phyloP scores from a whole-genome alignment of 2,329 filamentous ascomycete species.

The Macroventuria anomochaeta region DNA sequence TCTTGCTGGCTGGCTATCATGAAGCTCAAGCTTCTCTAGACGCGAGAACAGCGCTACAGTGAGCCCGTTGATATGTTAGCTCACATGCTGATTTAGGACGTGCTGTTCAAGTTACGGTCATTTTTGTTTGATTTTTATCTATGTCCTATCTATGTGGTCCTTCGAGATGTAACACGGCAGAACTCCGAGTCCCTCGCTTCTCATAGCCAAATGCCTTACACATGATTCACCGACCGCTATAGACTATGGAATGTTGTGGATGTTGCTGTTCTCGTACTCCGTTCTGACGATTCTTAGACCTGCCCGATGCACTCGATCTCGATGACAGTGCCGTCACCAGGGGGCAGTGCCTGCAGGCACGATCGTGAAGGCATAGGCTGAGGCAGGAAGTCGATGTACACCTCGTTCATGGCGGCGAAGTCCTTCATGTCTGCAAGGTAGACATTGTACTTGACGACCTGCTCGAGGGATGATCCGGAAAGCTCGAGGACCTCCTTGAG shows the following conservation, averaged over 20 bases:
- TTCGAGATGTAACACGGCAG: no score
- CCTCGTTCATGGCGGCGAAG: conserved; percentile 41
- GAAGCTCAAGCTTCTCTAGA: no score
- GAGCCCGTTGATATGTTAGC: no score
- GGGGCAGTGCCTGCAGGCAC: conserved; percentile 29
- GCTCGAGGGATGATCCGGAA: conserved; percentile 34
- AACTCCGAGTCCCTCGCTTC: no score
- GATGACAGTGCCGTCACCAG: conserved; percentile 32
- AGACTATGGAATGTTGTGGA: background rate
- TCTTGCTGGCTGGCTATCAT: no score
- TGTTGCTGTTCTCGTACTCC: background rate
- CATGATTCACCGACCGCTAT: background rate
- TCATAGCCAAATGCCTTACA: background rate
- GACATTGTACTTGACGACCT: conserved; percentile 43
- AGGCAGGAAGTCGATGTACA: conserved; percentile 37
- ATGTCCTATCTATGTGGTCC: no score
- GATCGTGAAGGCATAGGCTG: conserved; percentile 30
- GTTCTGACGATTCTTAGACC: conserved; percentile 13
- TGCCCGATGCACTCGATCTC: conserved; percentile 39
- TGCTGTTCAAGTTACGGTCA: no score
- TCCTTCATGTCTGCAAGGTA: conserved; percentile 40
- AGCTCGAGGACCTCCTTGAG: conserved; percentile 33
- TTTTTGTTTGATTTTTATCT: no score
- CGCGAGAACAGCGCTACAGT: no score
- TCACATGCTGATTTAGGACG: no score